Conservation (phyloP, 169 alveolate species). For the Cystoisospora suis region DNA sequence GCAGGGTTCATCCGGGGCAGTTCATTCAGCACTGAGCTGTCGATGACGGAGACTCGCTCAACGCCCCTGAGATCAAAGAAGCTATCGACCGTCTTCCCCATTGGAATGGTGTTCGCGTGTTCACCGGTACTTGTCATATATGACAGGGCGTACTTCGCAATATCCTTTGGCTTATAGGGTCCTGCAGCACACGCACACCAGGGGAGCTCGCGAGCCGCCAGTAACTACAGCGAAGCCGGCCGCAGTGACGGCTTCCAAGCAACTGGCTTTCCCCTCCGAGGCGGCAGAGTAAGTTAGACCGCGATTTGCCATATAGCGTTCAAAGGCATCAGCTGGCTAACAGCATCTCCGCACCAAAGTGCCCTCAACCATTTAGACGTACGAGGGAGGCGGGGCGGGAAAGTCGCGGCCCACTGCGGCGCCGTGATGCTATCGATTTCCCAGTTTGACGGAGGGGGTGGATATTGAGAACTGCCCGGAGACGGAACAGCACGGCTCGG, state of each 20-base stretch:
- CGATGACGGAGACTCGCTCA: conserved; percentile 61
- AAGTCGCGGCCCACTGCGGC: conserved; percentile 69
- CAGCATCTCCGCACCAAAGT: too few species aligned
- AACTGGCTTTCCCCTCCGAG: too few species aligned
- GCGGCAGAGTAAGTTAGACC: too few species aligned
- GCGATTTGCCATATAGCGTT: too few species aligned
- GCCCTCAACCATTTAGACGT: not conserved
- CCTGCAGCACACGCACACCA: conserved; percentile 31
- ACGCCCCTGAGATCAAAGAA: conserved; percentile 59
- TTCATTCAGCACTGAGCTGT: conserved; percentile 61
- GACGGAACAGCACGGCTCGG: too few species aligned
- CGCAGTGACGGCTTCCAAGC: too few species aligned
- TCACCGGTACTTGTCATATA: conserved; percentile 67
- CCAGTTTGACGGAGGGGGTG: too few species aligned
- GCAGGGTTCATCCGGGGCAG: conserved; percentile 67
- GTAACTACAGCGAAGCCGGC: too few species aligned
- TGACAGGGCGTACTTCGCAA: conserved; percentile 60
- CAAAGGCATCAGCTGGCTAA: too few species aligned
- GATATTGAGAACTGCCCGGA: too few species aligned
- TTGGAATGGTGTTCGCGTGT: conserved; percentile 56
- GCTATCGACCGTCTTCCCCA: conserved; percentile 67
- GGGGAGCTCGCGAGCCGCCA: too few species aligned
- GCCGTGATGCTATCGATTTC: too few species aligned
- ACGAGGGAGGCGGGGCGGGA: conserved; percentile 65
- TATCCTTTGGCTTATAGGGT: conserved; percentile 50